Evolutionary conservation across 495 filamentous ascomycete genomes (phyloP), one percentile per base, ranked within the genome.

Genomic region (Acidomyces sp.): DNA sequence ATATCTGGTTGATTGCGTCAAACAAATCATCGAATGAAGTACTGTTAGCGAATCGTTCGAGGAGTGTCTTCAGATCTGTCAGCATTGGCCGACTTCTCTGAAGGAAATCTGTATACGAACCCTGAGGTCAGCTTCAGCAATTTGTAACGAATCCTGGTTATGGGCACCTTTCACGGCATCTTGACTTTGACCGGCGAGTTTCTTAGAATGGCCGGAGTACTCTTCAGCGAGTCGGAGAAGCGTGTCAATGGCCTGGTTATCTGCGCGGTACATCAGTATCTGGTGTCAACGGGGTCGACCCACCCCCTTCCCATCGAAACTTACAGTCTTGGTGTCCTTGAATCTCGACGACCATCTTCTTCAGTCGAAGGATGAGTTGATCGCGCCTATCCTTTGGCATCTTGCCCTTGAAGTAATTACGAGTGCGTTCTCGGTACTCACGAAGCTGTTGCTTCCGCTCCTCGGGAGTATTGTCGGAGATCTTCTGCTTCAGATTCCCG

Each of bases 281-380:
- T 42, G 9, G 21, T 1, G 9, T 2, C 17, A 10, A 12, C 29
- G 32, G 4, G 15, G 26, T 13, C 25, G 24, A n/a, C 11, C 21
- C 15, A 18, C 4, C 6, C n/a, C 3, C 12, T 9, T 4, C 21
- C 11, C 3, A 3, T 11, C 10, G 13, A 16, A 9, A 19, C 31
- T 58, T 58, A 79, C 75, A 97, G 47, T 96, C 90, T 37, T 77
- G 74, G 55, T 94, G 90, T 27, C 85, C 78, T 58, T 97, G 90
- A 41, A 93, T 80, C 67, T 97, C 90, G 40, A 94, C 70, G 19
- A 97, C 63, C 83, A 97, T 93, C 73, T 95, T 96, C 75, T 95
- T 96, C 42, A 97, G 59, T 34, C 90, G 82, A 71, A 77, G 95
- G 52, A 95, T 75, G 18, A 76, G 77, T 66, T 93, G 88, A 2